Conservation (phyloP, 2,329 filamentous ascomycete species). For the Fusarium chlamydosporum region DNA sequence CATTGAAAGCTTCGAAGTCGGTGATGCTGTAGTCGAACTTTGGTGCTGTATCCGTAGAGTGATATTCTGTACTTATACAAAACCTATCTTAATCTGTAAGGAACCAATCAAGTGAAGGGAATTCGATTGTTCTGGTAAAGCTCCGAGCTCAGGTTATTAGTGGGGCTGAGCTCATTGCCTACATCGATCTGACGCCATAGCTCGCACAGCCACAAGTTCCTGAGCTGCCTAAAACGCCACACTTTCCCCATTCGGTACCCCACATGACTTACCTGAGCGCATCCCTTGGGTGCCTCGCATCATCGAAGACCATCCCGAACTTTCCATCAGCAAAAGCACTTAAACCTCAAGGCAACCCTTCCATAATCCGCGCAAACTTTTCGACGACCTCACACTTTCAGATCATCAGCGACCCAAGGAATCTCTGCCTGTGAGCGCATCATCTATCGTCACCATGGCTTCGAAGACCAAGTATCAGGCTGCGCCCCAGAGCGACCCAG, state of each 20-base stretch:
- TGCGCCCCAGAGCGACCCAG: constrained; percentile 87
- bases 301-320: constrained; percentile 42
- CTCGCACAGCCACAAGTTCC: constrained; percentile 35
- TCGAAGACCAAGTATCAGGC: constrained; percentile 85
- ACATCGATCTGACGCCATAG: constrained; percentile 40
- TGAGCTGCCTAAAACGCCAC: constrained; percentile 45
- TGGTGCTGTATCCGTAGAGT: too few species aligned
- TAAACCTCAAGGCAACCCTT: constrained; percentile 25
- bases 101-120: too few species aligned
- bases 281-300: constrained; percentile 40
- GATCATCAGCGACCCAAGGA: not conserved
- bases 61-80: too few species aligned
- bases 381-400: not conserved
- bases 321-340: constrained; percentile 32
- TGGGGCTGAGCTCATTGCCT: too few species aligned
- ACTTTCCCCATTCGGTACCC: constrained; percentile 18
- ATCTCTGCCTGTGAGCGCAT: not conserved
- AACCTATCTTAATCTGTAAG: too few species aligned
- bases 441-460: constrained; percentile 67
- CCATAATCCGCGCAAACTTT: not conserved
- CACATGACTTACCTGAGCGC: constrained; percentile 45
- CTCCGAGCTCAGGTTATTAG: too few species aligned
- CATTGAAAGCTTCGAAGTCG: too few species aligned
- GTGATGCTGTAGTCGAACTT: too few species aligned
- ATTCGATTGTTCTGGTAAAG: too few species aligned